Conservation (phyloP, 345 rosid species). For the Syzygium jambos region DNA sequence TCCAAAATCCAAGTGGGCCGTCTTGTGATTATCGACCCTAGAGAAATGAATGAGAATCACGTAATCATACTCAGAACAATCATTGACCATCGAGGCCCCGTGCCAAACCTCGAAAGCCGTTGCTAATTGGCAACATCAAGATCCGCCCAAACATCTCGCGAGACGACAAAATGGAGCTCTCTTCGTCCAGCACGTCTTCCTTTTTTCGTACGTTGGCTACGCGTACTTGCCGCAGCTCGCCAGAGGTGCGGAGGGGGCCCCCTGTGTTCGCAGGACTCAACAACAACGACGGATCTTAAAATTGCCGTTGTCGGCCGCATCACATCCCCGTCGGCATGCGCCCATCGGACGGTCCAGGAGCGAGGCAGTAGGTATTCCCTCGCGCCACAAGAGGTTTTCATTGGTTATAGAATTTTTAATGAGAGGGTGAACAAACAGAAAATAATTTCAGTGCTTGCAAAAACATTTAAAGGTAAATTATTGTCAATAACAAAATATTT, state of each 20-base stretch:
- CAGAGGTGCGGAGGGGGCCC: neutral
- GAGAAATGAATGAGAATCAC: neutral
- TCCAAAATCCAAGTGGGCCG: neutral
- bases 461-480: no score
- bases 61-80: neutral
- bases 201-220: neutral
- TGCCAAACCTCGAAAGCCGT: no score
- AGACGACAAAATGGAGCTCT: neutral
- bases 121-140: neutral
- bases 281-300: neutral
- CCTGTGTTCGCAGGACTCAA: neutral
- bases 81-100: neutral
- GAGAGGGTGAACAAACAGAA: no score
- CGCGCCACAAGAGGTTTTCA: neutral
- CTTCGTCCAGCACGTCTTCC: neutral
- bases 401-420: neutral
- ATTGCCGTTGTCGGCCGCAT: neutral
- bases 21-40: neutral
- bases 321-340: neutral
- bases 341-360: neutral
- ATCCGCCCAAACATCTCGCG: neutral
- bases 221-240: neutral
- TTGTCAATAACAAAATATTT: no score
- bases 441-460: no score
- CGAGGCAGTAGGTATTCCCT: neutral